These are phyloP conservation scores for Colletotrichum sojae DNA, from an alignment of 2,329 filamentous ascomycete genomes.

Conservation along the genomic window DNA sequence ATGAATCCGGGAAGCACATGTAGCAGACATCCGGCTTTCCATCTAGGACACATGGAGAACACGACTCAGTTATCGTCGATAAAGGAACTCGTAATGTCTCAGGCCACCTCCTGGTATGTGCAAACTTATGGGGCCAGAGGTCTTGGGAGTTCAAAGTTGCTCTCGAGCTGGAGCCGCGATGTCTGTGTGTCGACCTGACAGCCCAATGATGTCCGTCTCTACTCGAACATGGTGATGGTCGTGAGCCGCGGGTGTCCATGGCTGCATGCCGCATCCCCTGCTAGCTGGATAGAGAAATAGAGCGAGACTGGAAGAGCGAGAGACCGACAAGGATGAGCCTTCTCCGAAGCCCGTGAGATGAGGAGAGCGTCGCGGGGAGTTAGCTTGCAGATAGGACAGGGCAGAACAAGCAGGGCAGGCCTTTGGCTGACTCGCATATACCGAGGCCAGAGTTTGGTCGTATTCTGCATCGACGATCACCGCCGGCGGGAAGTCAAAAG, in stretches of 20 bases:
- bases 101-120: slow-evolving; percentile 29
- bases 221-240: slow-evolving; percentile 1
- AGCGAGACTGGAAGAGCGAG: no score
- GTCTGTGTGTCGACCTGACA: slow-evolving; percentile 2
- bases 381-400: background rate
- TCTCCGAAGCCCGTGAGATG: slow-evolving; percentile 6
- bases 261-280: slow-evolving; percentile 9
- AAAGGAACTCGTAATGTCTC: slow-evolving; percentile 27
- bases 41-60: slow-evolving; percentile 3
- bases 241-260: slow-evolving; percentile 5
- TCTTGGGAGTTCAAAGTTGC: slow-evolving; percentile 7
- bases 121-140: slow-evolving; percentile 25
- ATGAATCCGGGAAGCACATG: background rate
- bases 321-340: background rate
- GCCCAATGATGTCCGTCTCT: slow-evolving; percentile 15
- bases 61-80: slow-evolving; percentile 22
- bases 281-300: background rate
- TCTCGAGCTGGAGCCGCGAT: slow-evolving; percentile 6
- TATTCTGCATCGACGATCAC: slow-evolving; percentile 25
- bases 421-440: slow-evolving; percentile 25
- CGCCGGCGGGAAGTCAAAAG: slow-evolving; percentile 13
- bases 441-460: background rate
- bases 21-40: background rate
- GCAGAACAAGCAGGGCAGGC: background rate
- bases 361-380: slow-evolving; percentile 14